Conservation (phyloP, 768 basidiomycete genomes). For the Candolleomyces efflorescens region DNA sequence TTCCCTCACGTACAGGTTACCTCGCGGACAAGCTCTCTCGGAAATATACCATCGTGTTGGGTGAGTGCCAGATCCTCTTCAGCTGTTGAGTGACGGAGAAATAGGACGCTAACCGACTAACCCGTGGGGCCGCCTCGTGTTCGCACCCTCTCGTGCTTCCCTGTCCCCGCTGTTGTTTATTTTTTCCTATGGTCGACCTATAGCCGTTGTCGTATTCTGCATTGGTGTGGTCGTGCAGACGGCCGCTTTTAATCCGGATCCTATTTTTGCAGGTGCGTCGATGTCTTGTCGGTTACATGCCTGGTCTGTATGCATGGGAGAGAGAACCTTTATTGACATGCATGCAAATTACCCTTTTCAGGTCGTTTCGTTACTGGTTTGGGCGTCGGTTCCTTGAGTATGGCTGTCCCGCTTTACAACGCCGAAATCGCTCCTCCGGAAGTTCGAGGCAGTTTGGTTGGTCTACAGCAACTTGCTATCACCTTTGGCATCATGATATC, state of each 20-base stretch:
- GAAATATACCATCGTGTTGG: conserved; percentile 65
- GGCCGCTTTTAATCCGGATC: conserved; percentile 48
- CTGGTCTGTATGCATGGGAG: background rate
- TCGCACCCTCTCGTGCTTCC: background rate
- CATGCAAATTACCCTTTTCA: conserved; percentile 7
- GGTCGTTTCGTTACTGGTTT: conserved; percentile 76
- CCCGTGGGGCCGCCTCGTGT: background rate
- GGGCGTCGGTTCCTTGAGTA: conserved; percentile 76
- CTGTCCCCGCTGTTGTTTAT: background rate
- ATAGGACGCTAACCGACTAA: background rate
- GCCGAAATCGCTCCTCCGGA: conserved; percentile 71
- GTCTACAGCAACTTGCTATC: conserved; percentile 79
- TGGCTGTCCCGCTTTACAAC: conserved; percentile 83
- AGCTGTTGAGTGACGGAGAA: background rate
- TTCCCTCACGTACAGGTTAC: conserved; percentile 32
- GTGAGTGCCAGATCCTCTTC: conserved; percentile 25
- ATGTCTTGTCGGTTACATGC: background rate
- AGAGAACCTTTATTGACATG: background rate
- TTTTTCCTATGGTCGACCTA: conserved; percentile 1
- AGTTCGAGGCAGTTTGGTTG: conserved; percentile 76
- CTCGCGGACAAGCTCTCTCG: conserved; percentile 70
- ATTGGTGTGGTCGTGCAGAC: conserved; percentile 75
- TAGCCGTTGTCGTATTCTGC: conserved; percentile 58
- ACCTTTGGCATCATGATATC: conserved; percentile 74
- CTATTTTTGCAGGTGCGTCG: conserved; percentile 56